A percentile compares a stretch with the other conserved stretches of the same genome.
Conservation (phyloP, 345 rosid genomes). For the Lepidium africanum region DNA sequence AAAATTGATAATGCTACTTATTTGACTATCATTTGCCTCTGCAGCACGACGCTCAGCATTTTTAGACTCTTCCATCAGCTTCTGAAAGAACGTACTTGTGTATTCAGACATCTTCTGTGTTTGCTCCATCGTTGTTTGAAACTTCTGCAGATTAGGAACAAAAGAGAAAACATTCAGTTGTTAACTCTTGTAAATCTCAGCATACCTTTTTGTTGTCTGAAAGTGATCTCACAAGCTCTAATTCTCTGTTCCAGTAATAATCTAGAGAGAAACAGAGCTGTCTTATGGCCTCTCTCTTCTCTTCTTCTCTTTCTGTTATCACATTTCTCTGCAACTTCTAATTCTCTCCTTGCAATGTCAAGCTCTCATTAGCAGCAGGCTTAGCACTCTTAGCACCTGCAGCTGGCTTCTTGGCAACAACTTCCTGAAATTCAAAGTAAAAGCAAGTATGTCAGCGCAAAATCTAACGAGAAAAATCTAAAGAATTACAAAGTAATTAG, state of each 20-base stretch:
- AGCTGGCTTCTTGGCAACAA: slow-evolving; percentile 24
- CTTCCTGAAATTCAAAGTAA: slow-evolving; percentile 3
- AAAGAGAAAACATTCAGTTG: slow-evolving; percentile 4
- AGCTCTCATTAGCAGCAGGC: too few relatives aligned
- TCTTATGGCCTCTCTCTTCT: too few relatives aligned
- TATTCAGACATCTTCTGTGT: slow-evolving; percentile 60
- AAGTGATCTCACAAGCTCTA: too few relatives aligned
- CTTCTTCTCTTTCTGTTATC: too few relatives aligned
- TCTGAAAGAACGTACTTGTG: slow-evolving; percentile 51
- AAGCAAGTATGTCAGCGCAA: not conserved
- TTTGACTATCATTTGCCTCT: slow-evolving; percentile 58
- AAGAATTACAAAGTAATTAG: not conserved
- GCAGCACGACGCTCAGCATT: slow-evolving; percentile 51
- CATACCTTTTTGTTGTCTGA: too few relatives aligned
- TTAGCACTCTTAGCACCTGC: slow-evolving; percentile 15
- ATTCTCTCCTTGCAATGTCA: too few relatives aligned
- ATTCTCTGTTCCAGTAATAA: too few relatives aligned
- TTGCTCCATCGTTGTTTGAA: slow-evolving; percentile 52
- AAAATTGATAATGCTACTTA: slow-evolving; percentile 65
- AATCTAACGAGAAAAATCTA: not conserved
- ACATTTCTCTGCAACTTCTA: too few relatives aligned
- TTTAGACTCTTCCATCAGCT: slow-evolving; percentile 56
- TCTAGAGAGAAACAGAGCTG: too few relatives aligned
- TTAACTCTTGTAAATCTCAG: not conserved
- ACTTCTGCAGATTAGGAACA: slow-evolving; percentile 43